phyloP scores from a whole-genome alignment of 2,329 filamentous ascomycete genomes.

The Colletotrichum gigasporum region DNA sequence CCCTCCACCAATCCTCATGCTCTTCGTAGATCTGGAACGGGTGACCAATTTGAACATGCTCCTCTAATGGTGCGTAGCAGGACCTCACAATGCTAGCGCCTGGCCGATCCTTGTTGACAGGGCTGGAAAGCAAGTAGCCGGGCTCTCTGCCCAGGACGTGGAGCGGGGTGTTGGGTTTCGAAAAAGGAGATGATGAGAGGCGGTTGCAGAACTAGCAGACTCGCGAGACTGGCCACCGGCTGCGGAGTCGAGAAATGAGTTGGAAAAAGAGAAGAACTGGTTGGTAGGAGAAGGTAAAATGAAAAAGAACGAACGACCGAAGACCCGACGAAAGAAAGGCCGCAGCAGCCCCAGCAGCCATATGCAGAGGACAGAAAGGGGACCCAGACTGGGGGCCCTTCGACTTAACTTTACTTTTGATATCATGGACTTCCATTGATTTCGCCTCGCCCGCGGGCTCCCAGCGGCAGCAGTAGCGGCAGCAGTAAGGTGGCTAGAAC shows the following conservation, averaged over 20 bases:
- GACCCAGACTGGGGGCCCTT: constrained; percentile 11
- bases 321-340: constrained; percentile 22
- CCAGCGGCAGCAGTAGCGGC: too few species aligned
- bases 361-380: constrained; percentile 23
- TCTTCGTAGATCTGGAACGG: constrained; percentile 42
- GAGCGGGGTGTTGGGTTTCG: constrained; percentile 20
- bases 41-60: constrained; percentile 45
- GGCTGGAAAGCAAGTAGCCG: constrained; percentile 18
- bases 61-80: constrained; percentile 30
- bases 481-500: too few species aligned
- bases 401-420: constrained; percentile 31
- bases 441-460: constrained; percentile 20
- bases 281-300: not conserved
- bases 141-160: constrained; percentile 16
- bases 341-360: not conserved
- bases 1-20: constrained; percentile 34
- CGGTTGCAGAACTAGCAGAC: constrained; percentile 13
- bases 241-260: constrained; percentile 1
- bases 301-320: constrained; percentile 10
- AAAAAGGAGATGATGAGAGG: constrained; percentile 23
- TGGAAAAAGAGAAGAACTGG: not conserved
- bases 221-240: not conserved
- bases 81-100: constrained; percentile 21
- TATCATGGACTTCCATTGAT: constrained; percentile 18
- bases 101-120: constrained; percentile 28